These are phyloP conservation scores for Heliamphora exappendiculata DNA, from an alignment of 148 eudicot species.

Conservation along the genomic window DNA sequence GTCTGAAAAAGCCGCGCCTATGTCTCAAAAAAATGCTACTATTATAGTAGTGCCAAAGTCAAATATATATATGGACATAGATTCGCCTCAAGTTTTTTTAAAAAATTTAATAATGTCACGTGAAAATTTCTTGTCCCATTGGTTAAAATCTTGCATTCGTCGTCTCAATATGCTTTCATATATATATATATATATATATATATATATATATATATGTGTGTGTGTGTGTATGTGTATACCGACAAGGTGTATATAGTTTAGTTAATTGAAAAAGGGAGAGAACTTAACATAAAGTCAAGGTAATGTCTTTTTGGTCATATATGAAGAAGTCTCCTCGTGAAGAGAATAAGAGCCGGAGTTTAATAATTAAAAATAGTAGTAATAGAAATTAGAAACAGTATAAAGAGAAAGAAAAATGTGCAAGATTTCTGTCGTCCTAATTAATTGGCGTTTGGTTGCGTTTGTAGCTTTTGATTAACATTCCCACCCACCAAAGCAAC, in stretches of 20 bases:
- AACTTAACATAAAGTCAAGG: constrained; percentile 34
- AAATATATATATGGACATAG: too few species aligned
- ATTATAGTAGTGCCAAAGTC: too few species aligned
- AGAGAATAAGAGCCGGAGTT: constrained; percentile 19
- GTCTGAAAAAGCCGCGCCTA: too few species aligned
- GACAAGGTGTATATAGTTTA: neutral
- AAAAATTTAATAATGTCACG: too few species aligned
- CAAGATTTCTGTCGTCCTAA: neutral
- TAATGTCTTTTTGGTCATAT: too few species aligned
- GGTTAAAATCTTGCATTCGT: too few species aligned
- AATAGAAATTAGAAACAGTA: neutral
- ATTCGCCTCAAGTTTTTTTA: too few species aligned
- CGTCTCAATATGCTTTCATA: too few species aligned
- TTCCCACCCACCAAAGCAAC: neutral
- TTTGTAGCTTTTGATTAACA: neutral
- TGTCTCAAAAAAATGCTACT: too few species aligned
- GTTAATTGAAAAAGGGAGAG: constrained; percentile 22
- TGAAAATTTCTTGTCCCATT: too few species aligned
- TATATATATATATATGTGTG: neutral
- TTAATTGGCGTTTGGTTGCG: constrained; percentile 5
- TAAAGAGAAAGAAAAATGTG: neutral
- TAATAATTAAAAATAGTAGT: neutral
- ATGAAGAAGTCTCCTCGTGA: constrained; percentile 35
- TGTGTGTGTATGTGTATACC: neutral
- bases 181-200: neutral